Evolutionary conservation across 208 protist genomes (phyloP).

Genomic region (Leishmania amazonensis): DNA sequence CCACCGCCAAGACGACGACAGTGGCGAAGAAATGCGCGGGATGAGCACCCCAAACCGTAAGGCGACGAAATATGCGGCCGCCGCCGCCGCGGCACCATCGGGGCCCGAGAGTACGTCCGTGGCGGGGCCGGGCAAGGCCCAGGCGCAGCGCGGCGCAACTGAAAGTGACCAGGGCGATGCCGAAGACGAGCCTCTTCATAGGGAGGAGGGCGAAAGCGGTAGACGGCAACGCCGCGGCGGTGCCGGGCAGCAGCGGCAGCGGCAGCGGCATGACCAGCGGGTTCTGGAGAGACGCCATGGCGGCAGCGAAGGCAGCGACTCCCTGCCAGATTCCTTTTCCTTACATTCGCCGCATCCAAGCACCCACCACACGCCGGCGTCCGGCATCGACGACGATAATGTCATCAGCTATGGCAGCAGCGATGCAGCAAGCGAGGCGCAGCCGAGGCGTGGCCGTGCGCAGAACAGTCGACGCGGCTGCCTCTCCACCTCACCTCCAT

Average conservation of each 20-base stretch:
- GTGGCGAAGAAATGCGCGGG: not conserved
- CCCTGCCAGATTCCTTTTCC: not conserved
- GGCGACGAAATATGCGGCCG: not conserved
- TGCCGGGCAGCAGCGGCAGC: not conserved
- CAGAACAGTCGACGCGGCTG: not conserved
- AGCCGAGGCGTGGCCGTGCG: not conserved
- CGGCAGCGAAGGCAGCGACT: not conserved
- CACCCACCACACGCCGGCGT: not conserved
- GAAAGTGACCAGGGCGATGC: not conserved
- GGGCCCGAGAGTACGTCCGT: no score
- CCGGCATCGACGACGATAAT: not conserved
- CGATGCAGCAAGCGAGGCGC: not conserved
- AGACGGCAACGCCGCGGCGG: not conserved
- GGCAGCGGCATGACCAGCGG: not conserved
- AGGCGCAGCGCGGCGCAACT: not conserved
- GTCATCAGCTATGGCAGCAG: not conserved
- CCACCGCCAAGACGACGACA: not conserved
- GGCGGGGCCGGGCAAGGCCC: no score
- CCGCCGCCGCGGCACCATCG: no score
- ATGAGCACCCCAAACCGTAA: not conserved
- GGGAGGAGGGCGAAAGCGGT: not conserved
- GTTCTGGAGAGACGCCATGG: not conserved
- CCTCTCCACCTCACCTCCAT: not conserved
- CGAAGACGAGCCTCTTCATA: not conserved
- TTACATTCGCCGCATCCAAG: not conserved